Conservation (phyloP, 306 rosid genomes). For the Alnus rubra region DNA sequence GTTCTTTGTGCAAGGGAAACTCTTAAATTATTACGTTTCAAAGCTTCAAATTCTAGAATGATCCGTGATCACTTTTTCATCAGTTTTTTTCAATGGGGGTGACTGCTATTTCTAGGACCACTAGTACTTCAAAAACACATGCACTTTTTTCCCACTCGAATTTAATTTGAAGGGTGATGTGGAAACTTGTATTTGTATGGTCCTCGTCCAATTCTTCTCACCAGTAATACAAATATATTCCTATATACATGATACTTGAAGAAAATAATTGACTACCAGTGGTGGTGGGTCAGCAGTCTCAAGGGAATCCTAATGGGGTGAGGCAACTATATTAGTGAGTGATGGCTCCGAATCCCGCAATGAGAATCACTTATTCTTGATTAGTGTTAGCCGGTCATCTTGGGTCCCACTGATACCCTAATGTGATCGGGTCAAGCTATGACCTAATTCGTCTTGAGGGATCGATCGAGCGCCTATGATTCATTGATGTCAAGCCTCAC, state of each 20-base stretch:
- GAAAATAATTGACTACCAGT: no score
- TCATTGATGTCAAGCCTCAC: no score
- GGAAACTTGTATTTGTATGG: slow-evolving; percentile 4
- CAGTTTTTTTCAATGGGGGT: background rate
- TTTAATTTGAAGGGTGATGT: slow-evolving; percentile 22
- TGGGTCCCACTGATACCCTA: no score
- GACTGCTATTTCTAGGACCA: slow-evolving; percentile 16
- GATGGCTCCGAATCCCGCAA: no score
- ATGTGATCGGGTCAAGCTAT: no score
- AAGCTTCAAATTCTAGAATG: slow-evolving; percentile 45
- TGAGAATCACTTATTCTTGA: no score
- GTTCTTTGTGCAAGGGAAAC: slow-evolving; percentile 5
- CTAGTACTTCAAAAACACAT: background rate
- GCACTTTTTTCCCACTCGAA: slow-evolving; percentile 1
- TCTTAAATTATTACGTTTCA: background rate
- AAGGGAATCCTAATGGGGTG: no score
- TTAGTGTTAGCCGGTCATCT: no score
- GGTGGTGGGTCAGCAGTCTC: no score
- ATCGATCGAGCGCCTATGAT: no score
- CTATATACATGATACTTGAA: background rate
- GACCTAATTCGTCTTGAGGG: no score
- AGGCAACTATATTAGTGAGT: no score
- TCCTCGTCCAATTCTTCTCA: background rate
- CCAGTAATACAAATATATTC: background rate
- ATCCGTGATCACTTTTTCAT: slow-evolving; percentile 56